Evolutionary conservation across 2,329 filamentous ascomycete species (phyloP), one percentile per base, ranked within the genome.

Genomic region (Penicillium sp.): DNA sequence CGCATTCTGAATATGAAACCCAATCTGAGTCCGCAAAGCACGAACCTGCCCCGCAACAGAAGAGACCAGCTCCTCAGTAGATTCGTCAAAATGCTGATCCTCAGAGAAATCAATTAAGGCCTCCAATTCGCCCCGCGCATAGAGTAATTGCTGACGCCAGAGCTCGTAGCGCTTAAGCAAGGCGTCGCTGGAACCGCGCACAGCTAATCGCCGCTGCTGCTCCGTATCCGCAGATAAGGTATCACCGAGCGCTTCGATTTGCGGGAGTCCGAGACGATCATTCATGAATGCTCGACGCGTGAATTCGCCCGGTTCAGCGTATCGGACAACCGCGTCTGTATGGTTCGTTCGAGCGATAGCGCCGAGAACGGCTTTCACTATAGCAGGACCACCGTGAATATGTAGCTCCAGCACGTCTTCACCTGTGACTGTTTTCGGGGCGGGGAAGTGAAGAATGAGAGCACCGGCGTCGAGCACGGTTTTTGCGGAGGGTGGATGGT

Each of bases 31-130:
- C 48, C 85, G 76, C 49, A 97, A 82, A 0, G 66, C 69, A 1
- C 70, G 67, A 2, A 96, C 83, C 65, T 91, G 85, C 0, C 59
- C 61, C 1, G 84, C 81, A 24, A 97, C 89, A 42, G 86, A 90
- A 0, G 67, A 70, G 37, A 95, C 80, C 18, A 97, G 78, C 49
- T 89, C 82, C 0, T 80, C 75, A 0, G 91, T 89, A 2, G 90
- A 87, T 71, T 96, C 91, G 61, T 97, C 92, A 65, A 99, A 96
- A 75, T 97, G 90, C 73, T 99, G 93, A 65, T 97, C 94, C 70
- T 99, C 94, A 1, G 90, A 89, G 69, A 99, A 99, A 72, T 99
- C 94, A 55, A 99, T 97, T 60, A 99, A 75, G 0, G 94, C 94
- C 73, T 99, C 94, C 32, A 99, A 80, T 74, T 97, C 92, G 8